Conservation (phyloP, 768 basidiomycete species). For the Boletellus ananiceps region DNA sequence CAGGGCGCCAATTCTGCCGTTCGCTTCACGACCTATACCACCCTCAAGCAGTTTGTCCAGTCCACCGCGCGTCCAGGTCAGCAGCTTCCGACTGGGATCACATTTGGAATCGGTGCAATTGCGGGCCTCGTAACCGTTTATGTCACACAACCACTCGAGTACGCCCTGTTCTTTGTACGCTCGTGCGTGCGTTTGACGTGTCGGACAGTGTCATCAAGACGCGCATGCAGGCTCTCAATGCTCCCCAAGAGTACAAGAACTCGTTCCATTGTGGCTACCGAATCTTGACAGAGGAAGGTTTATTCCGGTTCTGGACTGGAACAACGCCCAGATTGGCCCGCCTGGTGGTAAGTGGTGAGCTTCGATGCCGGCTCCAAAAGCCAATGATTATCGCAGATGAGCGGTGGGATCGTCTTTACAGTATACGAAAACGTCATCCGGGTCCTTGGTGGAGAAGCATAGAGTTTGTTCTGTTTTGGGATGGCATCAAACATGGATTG, state of each 20-base stretch:
- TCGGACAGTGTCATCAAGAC: slow-evolving; percentile 85
- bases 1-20: slow-evolving; percentile 98
- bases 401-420: slow-evolving; percentile 90
- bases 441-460: slow-evolving; percentile 33
- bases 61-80: slow-evolving; percentile 80
- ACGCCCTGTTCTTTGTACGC: slow-evolving; percentile 19
- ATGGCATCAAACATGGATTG: not conserved
- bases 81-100: slow-evolving; percentile 78
- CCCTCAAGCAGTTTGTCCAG: slow-evolving; percentile 89
- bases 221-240: slow-evolving; percentile 92
- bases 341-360: slow-evolving; percentile 58
- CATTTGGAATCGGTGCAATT: slow-evolving; percentile 90
- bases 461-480: not conserved
- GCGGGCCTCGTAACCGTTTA: slow-evolving; percentile 96
- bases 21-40: slow-evolving; percentile 92
- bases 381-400: slow-evolving; percentile 50
- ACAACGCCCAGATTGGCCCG: slow-evolving; percentile 87
- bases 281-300: slow-evolving; percentile 90
- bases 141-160: slow-evolving; percentile 84
- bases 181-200: not conserved
- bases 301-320: slow-evolving; percentile 93
- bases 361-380: not conserved
- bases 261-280: slow-evolving; percentile 95
- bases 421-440: slow-evolving; percentile 82
- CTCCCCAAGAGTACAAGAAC: slow-evolving; percentile 80